Evolutionary conservation across 1,284 basidiomycete species (phyloP).

Genomic region (Coniferiporia sulphurascens): DNA sequence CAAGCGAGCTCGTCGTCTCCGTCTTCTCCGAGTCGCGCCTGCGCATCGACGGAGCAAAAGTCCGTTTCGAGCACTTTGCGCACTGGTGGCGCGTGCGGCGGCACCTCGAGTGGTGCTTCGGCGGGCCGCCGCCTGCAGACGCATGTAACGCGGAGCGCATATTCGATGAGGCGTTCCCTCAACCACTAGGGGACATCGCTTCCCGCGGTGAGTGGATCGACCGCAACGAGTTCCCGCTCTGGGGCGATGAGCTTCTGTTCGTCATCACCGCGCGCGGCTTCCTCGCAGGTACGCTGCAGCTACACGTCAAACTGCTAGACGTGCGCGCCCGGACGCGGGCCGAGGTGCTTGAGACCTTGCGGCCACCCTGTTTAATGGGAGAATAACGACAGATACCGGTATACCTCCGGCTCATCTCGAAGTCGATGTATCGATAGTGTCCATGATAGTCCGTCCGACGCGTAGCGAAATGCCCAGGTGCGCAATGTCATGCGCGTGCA

Average conservation of each 20-base stretch:
- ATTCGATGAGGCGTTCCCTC: constrained; percentile 16
- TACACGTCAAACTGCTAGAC: constrained; percentile 19
- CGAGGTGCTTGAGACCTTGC: constrained; percentile 15
- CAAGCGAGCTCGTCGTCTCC: constrained; percentile 12
- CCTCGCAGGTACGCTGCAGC: constrained; percentile 19
- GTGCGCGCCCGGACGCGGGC: constrained; percentile 18
- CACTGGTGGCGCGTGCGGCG: constrained; percentile 17
- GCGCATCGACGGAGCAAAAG: constrained; percentile 1
- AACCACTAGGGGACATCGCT: constrained; percentile 8
- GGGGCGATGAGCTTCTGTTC: constrained; percentile 21
- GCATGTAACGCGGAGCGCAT: constrained; percentile 13
- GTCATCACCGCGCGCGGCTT: constrained; percentile 17
- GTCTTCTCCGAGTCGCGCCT: constrained; percentile 18
- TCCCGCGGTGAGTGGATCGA: constrained; percentile 7
- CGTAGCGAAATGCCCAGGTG: too few species aligned
- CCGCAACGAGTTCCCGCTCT: constrained; percentile 18
- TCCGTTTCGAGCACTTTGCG: constrained; percentile 18
- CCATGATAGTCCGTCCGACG: too few species aligned
- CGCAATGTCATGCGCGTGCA: too few species aligned
- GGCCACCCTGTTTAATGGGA: constrained; percentile 2
- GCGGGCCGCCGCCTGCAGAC: not conserved
- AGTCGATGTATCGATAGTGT: too few species aligned
- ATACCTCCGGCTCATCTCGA: too few species aligned
- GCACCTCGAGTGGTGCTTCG: not conserved
- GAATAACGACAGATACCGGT: not conserved